Evolutionary conservation across 345 rosid species (phyloP), one percentile per base, ranked within the genome.

Genomic region (Aquilaria sinensis): DNA sequence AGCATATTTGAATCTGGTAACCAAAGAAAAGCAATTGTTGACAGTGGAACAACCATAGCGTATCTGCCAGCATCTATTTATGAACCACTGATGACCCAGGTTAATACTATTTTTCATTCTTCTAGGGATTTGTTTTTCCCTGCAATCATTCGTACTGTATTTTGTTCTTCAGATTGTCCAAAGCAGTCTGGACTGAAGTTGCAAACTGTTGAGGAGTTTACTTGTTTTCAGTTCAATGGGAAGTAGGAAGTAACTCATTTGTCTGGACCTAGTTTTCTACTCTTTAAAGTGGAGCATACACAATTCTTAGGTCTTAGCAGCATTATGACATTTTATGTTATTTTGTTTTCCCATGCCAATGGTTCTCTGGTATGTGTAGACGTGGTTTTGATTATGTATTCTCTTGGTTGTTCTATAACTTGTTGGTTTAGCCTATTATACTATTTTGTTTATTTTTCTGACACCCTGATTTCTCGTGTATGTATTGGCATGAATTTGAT

Each of bases 41-140:
- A 93, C 65, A 93, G 97, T 69, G 98, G 98, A 65, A 90, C 98
- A 63, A 90, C 97, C 67, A 80, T 93, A 80, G 87, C 90, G 57
- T 93, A 90, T 82, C 83, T 93, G 58, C 97, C 98, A 1, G 51
- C 65, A 0, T 47, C 61, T 31, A 73, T 90, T 58, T 88, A 84
- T 68, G 71, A 84, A 30, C 61, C 82, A 16, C 2, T 93, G 68
- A 70, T 90, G 76, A 55, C 11, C 54, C 67, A 75, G 85, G 98
- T 87, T 55, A 55, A 12, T 52, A 9, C 9, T 43, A 29, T 16
- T 58, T 55, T 32, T 61, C 29, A 58, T 2, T 4, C 51, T 46
- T 46, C 12, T 13, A 47, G 14, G 30, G 2, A 51, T 53, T 37
- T 10, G 31, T 34, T 10, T 47, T 63, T 2, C 15, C 43, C 29